These are phyloP conservation scores for Aspergillus udagawae DNA, from an alignment of 2,329 filamentous ascomycete genomes.

Conservation along the genomic window DNA sequence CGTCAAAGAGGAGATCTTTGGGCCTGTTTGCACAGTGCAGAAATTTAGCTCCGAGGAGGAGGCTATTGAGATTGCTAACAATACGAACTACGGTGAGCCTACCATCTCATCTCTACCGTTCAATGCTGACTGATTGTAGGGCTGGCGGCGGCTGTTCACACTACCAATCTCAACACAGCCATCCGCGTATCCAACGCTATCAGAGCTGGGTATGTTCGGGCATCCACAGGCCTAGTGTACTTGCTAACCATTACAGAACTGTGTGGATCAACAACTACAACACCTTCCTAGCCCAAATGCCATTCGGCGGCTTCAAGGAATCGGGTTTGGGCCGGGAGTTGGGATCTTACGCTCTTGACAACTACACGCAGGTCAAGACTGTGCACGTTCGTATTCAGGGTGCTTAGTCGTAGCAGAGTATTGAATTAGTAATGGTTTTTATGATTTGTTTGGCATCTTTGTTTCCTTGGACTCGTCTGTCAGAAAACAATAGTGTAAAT, in stretches of 20 bases:
- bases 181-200: slow-evolving; percentile 69
- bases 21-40: slow-evolving; percentile 69
- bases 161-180: slow-evolving; percentile 72
- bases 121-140: slow-evolving; percentile 4
- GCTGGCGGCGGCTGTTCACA: slow-evolving; percentile 74
- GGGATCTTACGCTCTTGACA: slow-evolving; percentile 46
- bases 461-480: not conserved
- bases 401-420: not conserved
- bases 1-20: slow-evolving; percentile 76
- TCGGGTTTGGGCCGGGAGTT: slow-evolving; percentile 44
- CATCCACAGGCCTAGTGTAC: too few species aligned
- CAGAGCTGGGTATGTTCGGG: slow-evolving; percentile 54
- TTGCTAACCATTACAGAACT: slow-evolving; percentile 31
- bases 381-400: slow-evolving; percentile 40
- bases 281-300: slow-evolving; percentile 50
- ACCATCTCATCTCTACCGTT: not conserved
- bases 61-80: slow-evolving; percentile 66
- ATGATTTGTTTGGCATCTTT: not conserved
- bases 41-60: slow-evolving; percentile 72
- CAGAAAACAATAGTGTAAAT: not conserved
- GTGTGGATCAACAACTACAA: slow-evolving; percentile 71
- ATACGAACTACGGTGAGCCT: slow-evolving; percentile 61
- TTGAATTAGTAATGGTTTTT: not conserved
- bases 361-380: slow-evolving; percentile 49
- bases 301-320: slow-evolving; percentile 45